Evolutionary conservation across 2,329 filamentous ascomycete species (phyloP), one percentile per base, ranked within the genome.

Genomic region (Lasiodiplodia citricola): DNA sequence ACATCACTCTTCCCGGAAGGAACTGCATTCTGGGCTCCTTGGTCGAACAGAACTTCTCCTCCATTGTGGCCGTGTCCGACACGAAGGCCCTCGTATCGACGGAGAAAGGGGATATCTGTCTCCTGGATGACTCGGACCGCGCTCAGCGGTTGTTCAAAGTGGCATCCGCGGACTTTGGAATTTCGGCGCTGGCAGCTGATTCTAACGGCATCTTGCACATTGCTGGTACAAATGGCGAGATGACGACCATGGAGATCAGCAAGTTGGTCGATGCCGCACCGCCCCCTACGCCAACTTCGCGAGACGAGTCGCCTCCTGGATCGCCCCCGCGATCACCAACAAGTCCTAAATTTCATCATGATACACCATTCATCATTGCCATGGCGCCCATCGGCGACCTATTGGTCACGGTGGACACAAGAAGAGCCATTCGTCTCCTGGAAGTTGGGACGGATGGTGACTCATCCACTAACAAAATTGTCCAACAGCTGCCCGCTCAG

Each of bases 21-120:
- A 99, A 98, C 76, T 93, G 94, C 72, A 79, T 99, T 37, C 85
- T 99, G 0, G 94, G 94, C 0, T 85, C 88, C 14, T 83, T 99
- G 70, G 87, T 94, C 5, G 95, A 98, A 70, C 89, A 90, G 8
- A 95, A 90, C 0, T 98, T 99, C 75, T 93, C 90, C 21, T 93
- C 92, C 71, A 89, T 93, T 5, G 87, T 90, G 18, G 84, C 88
- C 18, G 87, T 97, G 41, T 90, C 91, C 47, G 88, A 92, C 44
- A 87, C 86, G 52, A 91, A 90, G 74, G 91, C 94, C 21, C 87
- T 98, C 51, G 84, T 98, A 52, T 96, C 93, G 80, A 92, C 95
- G 3, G 94, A 97, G 75, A 88, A 89, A 69, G 96, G 96, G 35
- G 91, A 96, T 75, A 84, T 99, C n/a, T 98, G 95, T 79, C 83